Conservation (phyloP, 345 rosid species). For the Corchorus capsularis region DNA sequence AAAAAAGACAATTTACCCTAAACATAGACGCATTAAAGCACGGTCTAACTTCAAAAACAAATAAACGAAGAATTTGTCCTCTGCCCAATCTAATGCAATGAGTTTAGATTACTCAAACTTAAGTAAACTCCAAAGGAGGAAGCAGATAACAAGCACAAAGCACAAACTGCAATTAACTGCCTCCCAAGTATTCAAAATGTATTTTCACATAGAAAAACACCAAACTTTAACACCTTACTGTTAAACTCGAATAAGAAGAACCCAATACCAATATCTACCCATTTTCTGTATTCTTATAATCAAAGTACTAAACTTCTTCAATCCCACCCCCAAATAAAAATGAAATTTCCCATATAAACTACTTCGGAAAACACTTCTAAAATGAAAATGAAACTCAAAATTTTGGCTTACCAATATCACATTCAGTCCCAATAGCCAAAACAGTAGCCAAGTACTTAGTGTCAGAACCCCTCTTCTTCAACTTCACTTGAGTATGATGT, state of each 20-base stretch:
- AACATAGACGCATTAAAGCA: background rate
- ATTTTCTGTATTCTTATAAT: background rate
- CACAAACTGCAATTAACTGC: too few relatives aligned
- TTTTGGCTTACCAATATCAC: conserved; percentile 70
- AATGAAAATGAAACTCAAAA: background rate
- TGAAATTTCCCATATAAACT: background rate
- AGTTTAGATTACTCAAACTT: background rate
- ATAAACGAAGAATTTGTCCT: background rate
- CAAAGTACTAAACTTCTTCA: background rate
- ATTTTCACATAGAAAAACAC: background rate
- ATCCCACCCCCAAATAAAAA: background rate
- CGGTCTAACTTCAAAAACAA: background rate
- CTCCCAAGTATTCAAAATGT: background rate
- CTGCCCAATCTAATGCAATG: background rate
- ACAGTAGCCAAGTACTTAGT: conserved; percentile 88
- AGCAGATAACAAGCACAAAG: too few relatives aligned
- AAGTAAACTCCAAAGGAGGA: too few relatives aligned
- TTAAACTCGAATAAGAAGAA: background rate
- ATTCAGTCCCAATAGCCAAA: conserved; percentile 86
- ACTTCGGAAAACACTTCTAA: background rate
- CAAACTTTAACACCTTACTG: background rate
- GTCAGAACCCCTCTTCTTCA: conserved; percentile 91
- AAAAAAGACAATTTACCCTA: background rate
- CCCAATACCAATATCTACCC: background rate
- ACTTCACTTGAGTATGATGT: conserved; percentile 89